Evolutionary conservation across 2,329 filamentous ascomycete species (phyloP), one percentile per base, ranked within the genome.

Genomic region (Ophiostoma angusticollis): DNA sequence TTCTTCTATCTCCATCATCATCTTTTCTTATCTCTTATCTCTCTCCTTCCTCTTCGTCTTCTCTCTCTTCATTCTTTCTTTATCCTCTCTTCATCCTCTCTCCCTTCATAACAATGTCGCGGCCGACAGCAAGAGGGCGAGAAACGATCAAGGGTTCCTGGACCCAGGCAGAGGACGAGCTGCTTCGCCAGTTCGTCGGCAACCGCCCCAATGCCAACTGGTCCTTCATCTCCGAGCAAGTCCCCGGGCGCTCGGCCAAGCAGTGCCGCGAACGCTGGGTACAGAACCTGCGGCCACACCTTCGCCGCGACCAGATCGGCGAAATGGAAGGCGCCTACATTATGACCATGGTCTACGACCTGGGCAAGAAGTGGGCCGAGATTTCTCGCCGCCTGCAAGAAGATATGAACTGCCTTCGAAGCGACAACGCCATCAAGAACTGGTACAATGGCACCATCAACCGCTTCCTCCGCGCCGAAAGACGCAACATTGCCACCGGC

Each of bases 391-490:
- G 76, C 32, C 70, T 95, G 16, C 72, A 25, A 6, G 13, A 9
- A 3, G 8, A 16, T 4, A 21, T 18, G 22, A 28, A 33, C 22
- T 13, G 80, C 39, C 85, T 85, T 47, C 80, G 87, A 53, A 93
- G 86, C 58, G 87, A 95, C 64, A 95, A 95, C 54, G 82, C 84
- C 21, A 84, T 95, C 47, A 95, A 95, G 73, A 95, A 95, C 60
- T 95, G 86, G 85, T 94, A 84, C 84, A 94, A 94, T 56, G 86
- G 87, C 35, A 84, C 80, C 56, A 82, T 87, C 70, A 94, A 94
- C 63, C 76, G 86, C 52, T 71, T 80, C 52, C 70, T 67, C 53
- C 65, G 77, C 48, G 57, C 65, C 37, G 55, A 62, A n/a, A n/a
- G n/a, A n/a, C n/a, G n/a, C n/a, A n/a, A n/a, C n/a, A n/a, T n/a